Base-by-base conservation (phyloP, 2,329 filamentous ascomycete genomes). In the Pseudogymnoascus destructans region DNA sequence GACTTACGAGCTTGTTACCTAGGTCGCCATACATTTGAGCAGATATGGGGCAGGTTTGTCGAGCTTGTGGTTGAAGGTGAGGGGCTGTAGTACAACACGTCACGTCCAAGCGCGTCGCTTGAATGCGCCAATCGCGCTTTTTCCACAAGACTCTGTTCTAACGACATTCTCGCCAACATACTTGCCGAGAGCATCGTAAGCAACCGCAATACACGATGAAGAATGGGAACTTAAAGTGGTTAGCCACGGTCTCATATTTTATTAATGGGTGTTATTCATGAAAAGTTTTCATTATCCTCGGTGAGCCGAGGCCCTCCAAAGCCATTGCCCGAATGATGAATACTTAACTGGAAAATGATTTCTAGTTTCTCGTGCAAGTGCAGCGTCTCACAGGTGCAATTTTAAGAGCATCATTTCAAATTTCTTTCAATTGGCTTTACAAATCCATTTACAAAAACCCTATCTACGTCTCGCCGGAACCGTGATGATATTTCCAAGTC, bases 1-100 rank as follows among this genome's bases (percentile, higher is more conserved):
- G 52, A 64, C 69, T 66, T 70, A 85, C 82, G 68, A 88, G 73
- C 72, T 87, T 87, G 68, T 83, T 82, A 19, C 81, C 84, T 49
- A 84, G 73, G 68, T 87, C 85, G 64, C 84, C 84, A 71, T 87
- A 86, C 85, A 88, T 88, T 55, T 62, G 25, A 30, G 46, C 46
- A 52, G 46, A 52, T 52, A 60, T 57, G 8, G 33, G 9, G 46
- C 49, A 15, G n/a, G 2, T 35, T 35, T 56, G 54, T 56, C 54
- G 30, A 56, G 54, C 30, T 38, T 56, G 30, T 23, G 17, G 15
- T 38, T 35, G 54, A 23, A 56, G 54, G 19, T 35, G 35, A 38
- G 35, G 54, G 54, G 35, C 54, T 23, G 23, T 38, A 17, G 54
- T 38, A 15, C 46, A 52, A 52, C 46, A 52, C 46, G 46, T 52